These are phyloP conservation scores for Yarrowia osloensis DNA, from an alignment of 805 yeast species.

Conservation along the genomic window DNA sequence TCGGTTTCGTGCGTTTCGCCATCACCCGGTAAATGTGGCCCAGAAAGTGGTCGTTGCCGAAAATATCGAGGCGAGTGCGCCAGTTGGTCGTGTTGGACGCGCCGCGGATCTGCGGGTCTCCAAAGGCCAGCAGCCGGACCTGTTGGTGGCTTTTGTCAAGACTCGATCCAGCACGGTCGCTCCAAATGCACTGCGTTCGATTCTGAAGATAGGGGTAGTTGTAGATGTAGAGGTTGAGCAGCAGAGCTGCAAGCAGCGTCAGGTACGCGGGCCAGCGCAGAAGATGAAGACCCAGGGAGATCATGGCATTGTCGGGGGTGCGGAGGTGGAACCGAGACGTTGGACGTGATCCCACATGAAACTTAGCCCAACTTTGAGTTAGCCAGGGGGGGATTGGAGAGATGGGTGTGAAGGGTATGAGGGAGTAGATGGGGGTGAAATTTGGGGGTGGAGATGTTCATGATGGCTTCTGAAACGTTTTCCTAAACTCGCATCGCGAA, in stretches of 20 bases:
- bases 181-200: neutral
- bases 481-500: too few relatives aligned
- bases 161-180: too few relatives aligned
- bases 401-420: neutral
- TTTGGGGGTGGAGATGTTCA: too few relatives aligned
- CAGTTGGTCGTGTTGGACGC: constrained; percentile 70
- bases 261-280: constrained; percentile 29
- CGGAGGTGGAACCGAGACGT: neutral
- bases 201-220: constrained; percentile 20
- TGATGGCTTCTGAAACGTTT: too few relatives aligned
- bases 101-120: constrained; percentile 97
- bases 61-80: constrained; percentile 75
- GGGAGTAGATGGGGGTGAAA: too few relatives aligned
- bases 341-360: neutral
- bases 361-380: constrained; percentile 6
- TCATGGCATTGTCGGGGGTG: constrained; percentile 9
- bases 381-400: neutral
- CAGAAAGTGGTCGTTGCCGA: constrained; percentile 84
- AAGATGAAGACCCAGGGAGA: neutral
- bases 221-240: constrained; percentile 27
- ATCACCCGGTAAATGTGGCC: constrained; percentile 78
- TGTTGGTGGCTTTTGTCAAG: neutral
- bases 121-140: constrained; percentile 74
- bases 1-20: constrained; percentile 65
- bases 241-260: constrained; percentile 3